Evolutionary conservation across 305 asterid species (phyloP), one percentile per base, ranked within the genome.

Genomic region (Fraxinus sp.): DNA sequence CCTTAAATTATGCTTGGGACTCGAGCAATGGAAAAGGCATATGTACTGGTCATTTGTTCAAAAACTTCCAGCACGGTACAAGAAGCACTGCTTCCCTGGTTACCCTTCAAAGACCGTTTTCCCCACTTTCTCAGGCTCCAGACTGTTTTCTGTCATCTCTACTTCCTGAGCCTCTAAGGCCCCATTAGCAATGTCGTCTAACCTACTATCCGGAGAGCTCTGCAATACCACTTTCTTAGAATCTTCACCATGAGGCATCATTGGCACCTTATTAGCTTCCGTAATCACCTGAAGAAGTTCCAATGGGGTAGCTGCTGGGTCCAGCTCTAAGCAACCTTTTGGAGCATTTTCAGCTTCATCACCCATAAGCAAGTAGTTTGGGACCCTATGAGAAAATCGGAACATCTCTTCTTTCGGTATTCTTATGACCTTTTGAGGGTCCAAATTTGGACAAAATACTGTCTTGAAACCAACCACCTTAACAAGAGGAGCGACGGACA

Each of bases 271-370:
- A 24, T 83, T 70, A 72, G 68, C 79, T 82, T 83, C 89, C 11
- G 83, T 80, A 9, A 74, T 79, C 78, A 89, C 91, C 86, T 90
- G 95, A 75, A 96, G 92, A 80, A 96, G 96, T 68, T 94, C 98
- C 87, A 88, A 52, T 2, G 99, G 97, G n/a, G 93, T 89, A 74
- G 98, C 97, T 16, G 99, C 99, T 22, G 99, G 97, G 85, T 94
- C 98, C 77, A 95, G 95, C 95, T 95, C 99, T 86, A 90, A 86
- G 87, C 89, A 92, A 84, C 93, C 97, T 84, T 88, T 79, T 4
- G 96, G 99, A 75, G 92, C 91, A 83, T 91, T 85, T 79, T 68
- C 79, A 87, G 90, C 92, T 87, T 94, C 97, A 46, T 85, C 76
- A 6, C 97, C 93, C 0, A 90, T 86, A 37, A 95, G 97, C 88